Conservation (phyloP, 306 rosid genomes). For the Heteromeles arbutifolia region DNA sequence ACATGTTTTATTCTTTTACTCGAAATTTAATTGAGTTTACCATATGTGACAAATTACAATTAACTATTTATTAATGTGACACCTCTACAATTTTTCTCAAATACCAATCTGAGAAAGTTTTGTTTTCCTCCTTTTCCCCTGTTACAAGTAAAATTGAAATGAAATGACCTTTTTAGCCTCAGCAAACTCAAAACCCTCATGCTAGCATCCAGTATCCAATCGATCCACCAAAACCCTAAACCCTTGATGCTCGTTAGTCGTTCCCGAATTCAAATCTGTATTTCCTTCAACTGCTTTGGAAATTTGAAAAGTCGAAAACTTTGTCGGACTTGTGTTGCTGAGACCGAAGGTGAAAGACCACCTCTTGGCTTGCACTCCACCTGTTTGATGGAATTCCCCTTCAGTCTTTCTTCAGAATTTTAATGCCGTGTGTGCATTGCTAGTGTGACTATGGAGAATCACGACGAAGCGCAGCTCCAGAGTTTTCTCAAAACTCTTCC, state of each 20-base stretch:
- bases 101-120: not conserved
- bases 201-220: not conserved
- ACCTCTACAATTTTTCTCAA: not conserved
- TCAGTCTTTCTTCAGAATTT: not conserved
- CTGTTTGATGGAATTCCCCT: slow-evolving; percentile 22
- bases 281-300: not conserved
- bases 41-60: not conserved
- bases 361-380: not conserved
- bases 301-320: not conserved
- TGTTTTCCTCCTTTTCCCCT: not conserved
- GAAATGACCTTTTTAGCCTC: not conserved
- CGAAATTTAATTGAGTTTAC: too few relatives aligned
- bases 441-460: slow-evolving; percentile 16
- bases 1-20: too few relatives aligned
- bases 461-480: slow-evolving; percentile 19
- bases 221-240: not conserved
- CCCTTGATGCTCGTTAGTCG: not conserved
- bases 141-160: not conserved
- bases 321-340: not conserved
- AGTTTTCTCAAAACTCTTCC: slow-evolving; percentile 37
- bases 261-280: not conserved
- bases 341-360: not conserved
- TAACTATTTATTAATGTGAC: not conserved
- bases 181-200: not conserved
- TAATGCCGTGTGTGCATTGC: not conserved